Base-by-base conservation (phyloP, 2,329 filamentous ascomycete species). In the Aureobasidium mangrovei region DNA sequence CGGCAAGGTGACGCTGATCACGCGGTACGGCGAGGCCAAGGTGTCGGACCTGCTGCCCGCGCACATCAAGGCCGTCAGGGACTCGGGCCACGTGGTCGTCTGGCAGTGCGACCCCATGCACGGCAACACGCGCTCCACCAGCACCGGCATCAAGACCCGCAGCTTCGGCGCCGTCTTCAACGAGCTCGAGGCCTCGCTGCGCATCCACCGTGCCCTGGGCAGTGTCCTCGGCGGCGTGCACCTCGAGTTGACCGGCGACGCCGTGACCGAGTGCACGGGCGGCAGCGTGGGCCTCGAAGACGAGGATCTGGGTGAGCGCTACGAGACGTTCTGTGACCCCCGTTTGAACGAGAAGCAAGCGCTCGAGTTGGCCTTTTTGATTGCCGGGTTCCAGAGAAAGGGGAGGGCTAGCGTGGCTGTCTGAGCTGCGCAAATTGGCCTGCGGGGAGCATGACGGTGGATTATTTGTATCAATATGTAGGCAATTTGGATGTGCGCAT, bases 51-150 rank as follows among this genome's bases (percentile, higher is more conserved):
- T 95, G 59, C 80, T 98, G 0, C 88, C 90, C 0, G 77, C 74
- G 7, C 93, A 97, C 70, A 97, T 98, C 67, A 82, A 86, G 61
- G 89, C 88, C 36, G 91, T 98, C 28, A 86, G 93, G 69, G 78
- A 78, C 62, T 91, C 86, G 55, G 89, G 78, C 0, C 82, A 85
- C 65, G 64, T 77, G 26, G 89, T 95, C 3, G 88, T 96, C 62
- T 97, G 91, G 91, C 93, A 97, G 73, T 97, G 91, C 72, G 93
- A 98, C 71, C 93, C 93, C 26, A 98, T 98, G 93, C 93, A 98
- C 72, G 93, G 72, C 31, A 85, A 85, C 67, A 83, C 80, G 0
- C 75, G 78, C 45, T 75, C 76, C 45, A 91, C 88, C 0, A 78
- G 81, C 0, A 74, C 80, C 0, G 90, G 90, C 28, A 82, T 96